Evolutionary conservation across 768 basidiomycete species (phyloP), one percentile per base, ranked within the genome.

Genomic region (Leccinum subtestaceum): DNA sequence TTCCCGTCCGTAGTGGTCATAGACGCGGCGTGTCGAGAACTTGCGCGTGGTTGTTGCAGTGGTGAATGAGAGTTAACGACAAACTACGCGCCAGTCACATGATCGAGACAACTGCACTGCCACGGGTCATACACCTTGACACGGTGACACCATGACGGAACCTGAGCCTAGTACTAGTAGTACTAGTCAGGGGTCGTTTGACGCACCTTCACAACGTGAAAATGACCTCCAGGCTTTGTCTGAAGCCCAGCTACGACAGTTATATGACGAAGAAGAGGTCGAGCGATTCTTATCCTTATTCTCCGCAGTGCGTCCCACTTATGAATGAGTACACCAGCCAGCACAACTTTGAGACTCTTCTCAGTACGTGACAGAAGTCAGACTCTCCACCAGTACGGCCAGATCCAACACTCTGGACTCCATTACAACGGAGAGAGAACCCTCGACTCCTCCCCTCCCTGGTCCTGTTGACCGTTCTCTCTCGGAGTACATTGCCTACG

Each of bases 241-340:
- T 8, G 84, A 87, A 65, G 69, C 72, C 25, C 75, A 86, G 63
- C 74, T 88, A 19, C 75, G 87, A 43, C 78, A 82, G 43, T 63
- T 84, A 27, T 87, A 83, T 60, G 86, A 88, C 25, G 78, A 81
- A 55, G 85, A 87, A 66, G 85, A 88, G 72, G 81, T 87, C 13
- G 78, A 84, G 15, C 74, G 84, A 27, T 88, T 85, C 66, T 71
- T 88, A 29, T 67, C 73, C 47, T 66, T 87, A n/a, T 89, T 89
- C 70, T 81, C 84, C 45, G 75, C 78, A 36, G 86, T 86, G 65
- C 68, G 80, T 74, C 49, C n/a, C 58, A 51, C 47, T 50, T 56
- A 29, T 25, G 51, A 38, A 57, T 46, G 29, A 34, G 8, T 34
- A 34, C 51, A 34, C 0, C 13, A 13, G 2, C 43, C 34, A 27